Evolutionary conservation across 495 filamentous ascomycete species (phyloP), one percentile per base, ranked within the genome.

Genomic region (Penicillium coffeae): DNA sequence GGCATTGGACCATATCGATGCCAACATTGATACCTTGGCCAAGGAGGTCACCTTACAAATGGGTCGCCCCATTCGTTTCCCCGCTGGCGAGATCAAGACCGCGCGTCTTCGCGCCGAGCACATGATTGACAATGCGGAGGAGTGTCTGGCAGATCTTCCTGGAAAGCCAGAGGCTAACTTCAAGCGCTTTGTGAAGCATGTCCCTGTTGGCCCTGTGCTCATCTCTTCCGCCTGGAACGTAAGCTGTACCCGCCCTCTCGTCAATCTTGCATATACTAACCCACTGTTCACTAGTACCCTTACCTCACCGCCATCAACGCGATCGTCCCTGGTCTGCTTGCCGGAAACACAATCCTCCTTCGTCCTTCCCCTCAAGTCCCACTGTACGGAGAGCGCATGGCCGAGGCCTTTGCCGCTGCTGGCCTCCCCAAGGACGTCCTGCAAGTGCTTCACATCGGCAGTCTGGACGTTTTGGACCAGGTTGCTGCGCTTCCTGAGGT

Each of bases 141-240:
- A 89, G 12, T 76, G 72, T 3, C 71, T 95, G 51, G 56, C 62
- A 22, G 59, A 62, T 36, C 85, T 88, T 0, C 80, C 83, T n/a
- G 92, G 92, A 0, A 84, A 93, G 57, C 68, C 79, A 0, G 85
- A 97, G 68, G 77, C 82, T 40, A 91, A 90, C 0, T 96, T 96
- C 76, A 87, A 85, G 68, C 74, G 92, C 27, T 90, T 86, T 61
- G 89, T 97, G 59, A 83, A 84, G 59, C 95, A 91, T 60, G 83
- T 86, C 2, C 88, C 92, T 1, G 72, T 96, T 37, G 92, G 92
- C 3, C 85, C 88, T 1, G 83, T 93, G 14, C 72, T 97, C 32
- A 79, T 96, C 56, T 77, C 95, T 34, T 93, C 93, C 60, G 87
- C 92, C 19, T 97, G 92, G 92, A 97, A 97, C 64, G 90, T 90